Conservation (phyloP, 2,329 filamentous ascomycete genomes). For the Ophiocordyceps sinensis region DNA sequence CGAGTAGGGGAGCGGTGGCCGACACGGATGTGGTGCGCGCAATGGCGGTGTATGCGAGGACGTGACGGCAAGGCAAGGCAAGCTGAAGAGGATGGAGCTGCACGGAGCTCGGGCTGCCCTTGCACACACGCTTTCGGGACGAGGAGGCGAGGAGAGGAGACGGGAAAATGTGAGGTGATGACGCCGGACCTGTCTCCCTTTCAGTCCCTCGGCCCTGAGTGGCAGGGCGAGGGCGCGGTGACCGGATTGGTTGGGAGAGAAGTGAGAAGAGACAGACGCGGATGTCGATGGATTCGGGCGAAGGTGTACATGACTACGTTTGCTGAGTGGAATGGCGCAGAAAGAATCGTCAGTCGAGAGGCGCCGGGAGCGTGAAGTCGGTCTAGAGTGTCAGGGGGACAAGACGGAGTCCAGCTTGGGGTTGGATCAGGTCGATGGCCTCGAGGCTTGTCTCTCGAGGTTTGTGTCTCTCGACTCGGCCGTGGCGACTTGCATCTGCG, state of each 20-base stretch:
- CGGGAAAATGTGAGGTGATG: background rate
- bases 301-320: conserved; percentile 15
- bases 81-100: conserved; percentile 6
- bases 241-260: conserved; percentile 11
- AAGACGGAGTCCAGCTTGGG: no score
- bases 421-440: no score
- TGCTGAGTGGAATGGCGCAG: conserved; percentile 13
- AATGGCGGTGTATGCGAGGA: conserved; percentile 18
- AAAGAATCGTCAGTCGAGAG: background rate
- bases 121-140: background rate
- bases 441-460: no score
- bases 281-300: conserved; percentile 14
- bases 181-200: conserved; percentile 1
- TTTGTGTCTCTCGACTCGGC: no score
- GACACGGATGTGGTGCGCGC: background rate
- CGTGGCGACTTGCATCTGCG: no score
- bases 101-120: conserved; percentile 2
- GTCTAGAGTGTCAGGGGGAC: background rate
- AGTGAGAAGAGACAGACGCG: conserved; percentile 10
- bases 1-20: conserved; percentile 1
- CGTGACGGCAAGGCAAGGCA: conserved; percentile 12
- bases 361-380: background rate
- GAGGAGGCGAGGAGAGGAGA: conserved; percentile 4
- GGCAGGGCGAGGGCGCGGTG: conserved; percentile 9
- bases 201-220: conserved; percentile 5